Evolutionary conservation across 2,329 filamentous ascomycete genomes (phyloP).

Genomic region (Pleochaeta shiraiana): DNA sequence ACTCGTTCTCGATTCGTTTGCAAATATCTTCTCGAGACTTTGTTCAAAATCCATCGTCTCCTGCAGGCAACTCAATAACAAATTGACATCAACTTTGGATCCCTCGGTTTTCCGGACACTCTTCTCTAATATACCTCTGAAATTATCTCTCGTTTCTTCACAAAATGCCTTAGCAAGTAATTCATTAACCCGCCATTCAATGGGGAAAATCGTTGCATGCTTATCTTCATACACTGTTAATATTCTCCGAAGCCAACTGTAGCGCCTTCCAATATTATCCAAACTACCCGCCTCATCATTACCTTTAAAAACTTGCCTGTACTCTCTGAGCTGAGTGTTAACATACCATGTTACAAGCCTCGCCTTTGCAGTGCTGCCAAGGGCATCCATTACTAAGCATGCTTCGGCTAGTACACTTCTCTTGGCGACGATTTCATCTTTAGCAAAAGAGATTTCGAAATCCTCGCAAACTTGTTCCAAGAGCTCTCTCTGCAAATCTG

Average conservation of each 20-base stretch:
- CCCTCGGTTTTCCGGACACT: conserved; percentile 63
- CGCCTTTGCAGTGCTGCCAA: conserved; percentile 68
- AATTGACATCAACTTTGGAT: conserved; percentile 67
- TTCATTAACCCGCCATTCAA: conserved; percentile 77
- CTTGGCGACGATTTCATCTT: conserved; percentile 53
- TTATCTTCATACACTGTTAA: conserved; percentile 92
- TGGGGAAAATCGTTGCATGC: conserved; percentile 69
- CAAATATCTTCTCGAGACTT: conserved; percentile 64
- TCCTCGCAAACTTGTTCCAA: conserved; percentile 98
- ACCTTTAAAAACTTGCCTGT: conserved; percentile 83
- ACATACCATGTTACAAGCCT: conserved; percentile 91
- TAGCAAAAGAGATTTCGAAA: conserved; percentile 88
- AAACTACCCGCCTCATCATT: conserved; percentile 92
- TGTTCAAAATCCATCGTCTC: conserved; percentile 97
- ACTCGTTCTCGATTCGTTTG: conserved; percentile 49
- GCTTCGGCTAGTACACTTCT: conserved; percentile 59
- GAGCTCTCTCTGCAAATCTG: conserved; percentile 78
- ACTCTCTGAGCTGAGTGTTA: conserved; percentile 90
- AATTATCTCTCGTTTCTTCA: conserved; percentile 87
- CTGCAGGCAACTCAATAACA: conserved; percentile 73
- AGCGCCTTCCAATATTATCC: conserved; percentile 88
- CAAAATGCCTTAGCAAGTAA: conserved; percentile 81
- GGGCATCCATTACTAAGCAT: conserved; percentile 81
- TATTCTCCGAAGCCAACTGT: conserved; percentile 93
- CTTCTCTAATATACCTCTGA: conserved; percentile 74